Conservation (phyloP, 352 stramenopile genomes). For the Phytophthora aleatoria region DNA sequence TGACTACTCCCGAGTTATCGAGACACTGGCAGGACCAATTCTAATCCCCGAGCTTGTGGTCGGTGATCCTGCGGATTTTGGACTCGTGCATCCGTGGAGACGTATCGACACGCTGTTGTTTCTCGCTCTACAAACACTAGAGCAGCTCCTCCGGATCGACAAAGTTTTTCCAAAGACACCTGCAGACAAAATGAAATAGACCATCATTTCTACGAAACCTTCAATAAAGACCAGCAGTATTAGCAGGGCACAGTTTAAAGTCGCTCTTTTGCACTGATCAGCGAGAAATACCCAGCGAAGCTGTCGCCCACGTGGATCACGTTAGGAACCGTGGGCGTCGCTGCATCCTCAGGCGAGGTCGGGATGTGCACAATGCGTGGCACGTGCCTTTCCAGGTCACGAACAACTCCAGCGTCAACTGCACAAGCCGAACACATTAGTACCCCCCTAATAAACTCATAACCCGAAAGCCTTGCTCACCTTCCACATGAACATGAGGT, state of each 20-base stretch:
- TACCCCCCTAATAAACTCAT: not conserved
- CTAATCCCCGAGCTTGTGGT: conserved; percentile 41
- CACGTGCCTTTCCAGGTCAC: conserved; percentile 79
- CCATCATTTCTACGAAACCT: conserved; percentile 3
- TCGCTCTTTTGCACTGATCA: conserved; percentile 49
- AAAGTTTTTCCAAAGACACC: conserved; percentile 28
- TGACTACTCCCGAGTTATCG: conserved; percentile 33
- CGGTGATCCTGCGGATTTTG: conserved; percentile 36
- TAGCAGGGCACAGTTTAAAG: conserved; percentile 30
- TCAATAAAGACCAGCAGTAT: conserved; percentile 21
- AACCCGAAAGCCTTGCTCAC: conserved; percentile 26
- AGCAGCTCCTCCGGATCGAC: conserved; percentile 68
- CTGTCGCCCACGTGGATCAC: conserved; percentile 70
- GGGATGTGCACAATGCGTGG: conserved; percentile 71
- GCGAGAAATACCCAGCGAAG: conserved; percentile 72
- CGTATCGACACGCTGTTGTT: conserved; percentile 57
- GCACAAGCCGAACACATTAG: conserved; percentile 10
- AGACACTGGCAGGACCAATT: conserved; percentile 40
- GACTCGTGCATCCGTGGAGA: conserved; percentile 60
- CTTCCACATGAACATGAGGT: conserved; percentile 82
- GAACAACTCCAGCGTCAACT: conserved; percentile 65
- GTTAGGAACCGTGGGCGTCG: conserved; percentile 33
- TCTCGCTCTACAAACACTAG: conserved; percentile 51
- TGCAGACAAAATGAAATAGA: conserved; percentile 14
- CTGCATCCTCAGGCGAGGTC: conserved; percentile 27